Percentiles rank a stretch among this genome's conserved stretches.
Evolutionary conservation across 2,329 filamentous ascomycete genomes (phyloP).

Genomic region (Venturia pyrina): DNA sequence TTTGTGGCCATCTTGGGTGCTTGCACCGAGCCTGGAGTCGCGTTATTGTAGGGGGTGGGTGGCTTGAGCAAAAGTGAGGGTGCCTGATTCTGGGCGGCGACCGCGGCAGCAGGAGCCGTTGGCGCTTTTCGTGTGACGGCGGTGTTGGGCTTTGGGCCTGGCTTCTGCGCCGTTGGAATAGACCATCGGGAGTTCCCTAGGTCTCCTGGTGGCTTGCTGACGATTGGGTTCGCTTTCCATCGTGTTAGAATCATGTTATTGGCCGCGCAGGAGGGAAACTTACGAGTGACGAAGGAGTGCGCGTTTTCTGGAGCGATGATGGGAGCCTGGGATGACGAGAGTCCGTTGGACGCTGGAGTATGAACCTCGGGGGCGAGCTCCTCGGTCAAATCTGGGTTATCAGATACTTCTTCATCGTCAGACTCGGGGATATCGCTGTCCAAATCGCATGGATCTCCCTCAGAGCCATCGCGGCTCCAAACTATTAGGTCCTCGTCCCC

Average conservation of each 20-base stretch:
- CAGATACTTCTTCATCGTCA: not conserved
- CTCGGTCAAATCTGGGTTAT: not conserved
- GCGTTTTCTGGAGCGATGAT: not conserved
- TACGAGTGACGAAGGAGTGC: not conserved
- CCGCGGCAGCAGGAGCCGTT: not conserved
- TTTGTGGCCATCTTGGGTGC: no score
- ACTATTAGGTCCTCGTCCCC: not conserved
- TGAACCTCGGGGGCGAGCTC: not conserved
- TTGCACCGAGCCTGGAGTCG: no score
- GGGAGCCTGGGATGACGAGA: not conserved
- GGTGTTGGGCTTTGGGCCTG: not conserved
- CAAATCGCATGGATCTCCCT: no score
- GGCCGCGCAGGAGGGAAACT: not conserved
- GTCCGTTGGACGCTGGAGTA: not conserved
- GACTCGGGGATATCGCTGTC: no score
- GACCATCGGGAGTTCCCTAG: not conserved
- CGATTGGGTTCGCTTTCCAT: not conserved
- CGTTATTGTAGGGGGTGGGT: not conserved
- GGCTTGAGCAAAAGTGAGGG: not conserved
- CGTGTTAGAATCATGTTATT: not conserved
- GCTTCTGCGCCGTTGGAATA: not conserved
- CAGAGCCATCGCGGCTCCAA: not conserved
- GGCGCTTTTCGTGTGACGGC: not conserved
- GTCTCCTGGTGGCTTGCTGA: not conserved
- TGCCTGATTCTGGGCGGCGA: not conserved